A percentile compares a stretch with the other conserved stretches of the same genome.
Evolutionary conservation across 768 basidiomycete species (phyloP).

Genomic region (Lentinula sp.): DNA sequence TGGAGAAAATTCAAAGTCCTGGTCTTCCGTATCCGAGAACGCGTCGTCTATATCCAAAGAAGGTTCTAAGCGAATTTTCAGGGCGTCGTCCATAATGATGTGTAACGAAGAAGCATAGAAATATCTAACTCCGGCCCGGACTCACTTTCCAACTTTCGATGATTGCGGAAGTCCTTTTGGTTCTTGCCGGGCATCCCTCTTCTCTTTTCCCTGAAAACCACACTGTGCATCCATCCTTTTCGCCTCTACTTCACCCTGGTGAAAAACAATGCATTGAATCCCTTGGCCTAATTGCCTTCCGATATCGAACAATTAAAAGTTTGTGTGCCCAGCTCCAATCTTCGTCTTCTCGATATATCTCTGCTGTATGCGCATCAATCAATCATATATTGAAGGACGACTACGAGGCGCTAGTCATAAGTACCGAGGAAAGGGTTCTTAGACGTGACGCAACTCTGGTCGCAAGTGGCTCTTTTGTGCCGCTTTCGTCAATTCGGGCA

Average conservation of each 20-base stretch:
- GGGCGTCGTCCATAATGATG: slow-evolving; percentile 1
- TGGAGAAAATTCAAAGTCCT: slow-evolving; percentile 43
- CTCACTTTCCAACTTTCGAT: slow-evolving; percentile 28
- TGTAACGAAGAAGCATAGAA: neutral
- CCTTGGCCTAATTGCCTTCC: slow-evolving; percentile 66
- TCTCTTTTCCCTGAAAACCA: slow-evolving; percentile 68
- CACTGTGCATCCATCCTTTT: slow-evolving; percentile 56
- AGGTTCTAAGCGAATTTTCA: slow-evolving; percentile 9
- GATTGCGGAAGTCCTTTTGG: slow-evolving; percentile 85
- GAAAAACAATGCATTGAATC: slow-evolving; percentile 81
- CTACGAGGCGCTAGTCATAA: slow-evolving; percentile 73
- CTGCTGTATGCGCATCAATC: slow-evolving; percentile 70
- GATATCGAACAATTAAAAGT: slow-evolving; percentile 68
- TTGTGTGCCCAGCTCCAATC: slow-evolving; percentile 44
- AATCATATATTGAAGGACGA: slow-evolving; percentile 70
- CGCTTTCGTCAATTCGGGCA: slow-evolving; percentile 77
- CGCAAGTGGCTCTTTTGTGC: slow-evolving; percentile 77
- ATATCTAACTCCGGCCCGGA: neutral
- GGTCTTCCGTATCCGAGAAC: slow-evolving; percentile 55
- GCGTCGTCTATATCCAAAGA: slow-evolving; percentile 57
- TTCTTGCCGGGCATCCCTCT: slow-evolving; percentile 84
- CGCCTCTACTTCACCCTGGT: slow-evolving; percentile 78
- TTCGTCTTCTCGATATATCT: slow-evolving; percentile 70
- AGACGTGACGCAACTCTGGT: slow-evolving; percentile 71
- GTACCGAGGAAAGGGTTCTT: slow-evolving; percentile 77